A percentile compares a stretch with the other conserved stretches of the same genome.
These are phyloP conservation scores for Claviceps sp. DNA, from an alignment of 2,329 filamentous ascomycete species.

Conservation along the genomic window DNA sequence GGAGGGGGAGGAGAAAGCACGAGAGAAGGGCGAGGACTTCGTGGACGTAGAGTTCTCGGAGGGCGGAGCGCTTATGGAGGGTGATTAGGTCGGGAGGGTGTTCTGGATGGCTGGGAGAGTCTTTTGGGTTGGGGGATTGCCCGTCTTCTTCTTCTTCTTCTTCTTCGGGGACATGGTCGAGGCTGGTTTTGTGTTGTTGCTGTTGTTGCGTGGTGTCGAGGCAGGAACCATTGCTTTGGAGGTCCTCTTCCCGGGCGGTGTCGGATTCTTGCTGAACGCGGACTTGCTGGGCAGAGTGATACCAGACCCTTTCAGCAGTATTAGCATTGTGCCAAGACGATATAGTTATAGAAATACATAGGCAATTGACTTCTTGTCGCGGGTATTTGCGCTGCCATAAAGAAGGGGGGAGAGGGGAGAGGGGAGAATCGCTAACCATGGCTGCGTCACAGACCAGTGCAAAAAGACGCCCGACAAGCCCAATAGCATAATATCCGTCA, in stretches of 20 bases:
- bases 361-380: too few species aligned
- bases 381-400: too few species aligned
- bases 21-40: constrained; percentile 62
- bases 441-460: constrained; percentile 82
- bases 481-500: constrained; percentile 75
- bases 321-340: neutral
- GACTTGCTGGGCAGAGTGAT: constrained; percentile 54
- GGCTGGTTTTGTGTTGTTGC: constrained; percentile 26
- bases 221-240: neutral
- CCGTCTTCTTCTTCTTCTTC: constrained; percentile 1
- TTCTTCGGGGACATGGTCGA: constrained; percentile 19
- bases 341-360: too few species aligned
- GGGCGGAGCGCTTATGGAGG: constrained; percentile 24
- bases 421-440: constrained; percentile 51
- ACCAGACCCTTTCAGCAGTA: constrained; percentile 49
- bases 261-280: constrained; percentile 36
- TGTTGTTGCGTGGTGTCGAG: constrained; percentile 26
- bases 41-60: constrained; percentile 56
- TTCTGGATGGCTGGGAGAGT: neutral
- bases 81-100: constrained; percentile 12
- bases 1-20: constrained; percentile 65
- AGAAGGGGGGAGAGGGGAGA: neutral
- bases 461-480: constrained; percentile 72
- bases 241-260: neutral
- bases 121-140: neutral